Conservation (phyloP, 768 basidiomycete species). For the Sarcomyxa edulis region DNA sequence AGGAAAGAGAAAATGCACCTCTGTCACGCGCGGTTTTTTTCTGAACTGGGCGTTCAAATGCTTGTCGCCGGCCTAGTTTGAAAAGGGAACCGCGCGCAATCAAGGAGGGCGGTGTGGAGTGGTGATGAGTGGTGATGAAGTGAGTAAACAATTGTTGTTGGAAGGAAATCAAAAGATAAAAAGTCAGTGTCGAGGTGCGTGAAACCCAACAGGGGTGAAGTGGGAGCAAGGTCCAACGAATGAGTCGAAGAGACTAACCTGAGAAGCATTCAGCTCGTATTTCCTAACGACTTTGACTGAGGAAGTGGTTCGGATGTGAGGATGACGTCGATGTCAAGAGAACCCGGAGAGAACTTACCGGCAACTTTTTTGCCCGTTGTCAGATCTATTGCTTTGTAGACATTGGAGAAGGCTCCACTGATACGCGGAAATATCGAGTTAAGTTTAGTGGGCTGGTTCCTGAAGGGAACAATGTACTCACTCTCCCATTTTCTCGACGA, state of each 20-base stretch:
- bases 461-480: conserved; percentile 36
- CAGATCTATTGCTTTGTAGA: conserved; percentile 86
- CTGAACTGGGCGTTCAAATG: conserved; percentile 93
- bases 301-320: conserved; percentile 15
- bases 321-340: conserved; percentile 7
- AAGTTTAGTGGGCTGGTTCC: conserved; percentile 9
- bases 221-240: no score
- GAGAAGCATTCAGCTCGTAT: conserved; percentile 83
- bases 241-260: conserved; percentile 57
- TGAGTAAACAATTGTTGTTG: no score
- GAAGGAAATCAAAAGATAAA: conserved; percentile 17
- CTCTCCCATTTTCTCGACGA: conserved; percentile 92
- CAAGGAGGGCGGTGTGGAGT: conserved; percentile 19
- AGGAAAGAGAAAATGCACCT: conserved; percentile 59
- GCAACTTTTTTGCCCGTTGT: conserved; percentile 76
- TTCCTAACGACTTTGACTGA: conserved; percentile 93
- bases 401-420: conserved; percentile 97
- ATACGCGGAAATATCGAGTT: conserved; percentile 13
- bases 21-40: conserved; percentile 96
- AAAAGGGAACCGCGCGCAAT: conserved; percentile 27
- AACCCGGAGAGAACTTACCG: conserved; percentile 47
- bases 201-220: conserved; percentile 8
- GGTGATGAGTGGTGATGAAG: conserved; percentile 16
- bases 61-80: conserved; percentile 77
- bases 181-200: conserved; percentile 2